phyloP scores from a whole-genome alignment of 2,329 filamentous ascomycete genomes.

The Fusarium gaditjirri region DNA sequence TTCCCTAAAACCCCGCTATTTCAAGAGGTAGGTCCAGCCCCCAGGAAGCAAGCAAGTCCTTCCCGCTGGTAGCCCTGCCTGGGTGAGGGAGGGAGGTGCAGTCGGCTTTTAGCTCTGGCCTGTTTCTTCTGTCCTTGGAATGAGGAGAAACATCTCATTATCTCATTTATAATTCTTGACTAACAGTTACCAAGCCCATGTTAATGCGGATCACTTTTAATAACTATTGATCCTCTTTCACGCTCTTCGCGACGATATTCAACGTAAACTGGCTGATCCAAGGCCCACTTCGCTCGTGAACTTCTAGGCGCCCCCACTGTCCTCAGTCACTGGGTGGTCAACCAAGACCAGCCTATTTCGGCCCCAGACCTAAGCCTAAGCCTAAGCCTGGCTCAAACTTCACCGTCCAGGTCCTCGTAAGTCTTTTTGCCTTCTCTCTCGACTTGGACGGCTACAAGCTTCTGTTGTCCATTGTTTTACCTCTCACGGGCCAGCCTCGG shows the following conservation, averaged over 20 bases:
- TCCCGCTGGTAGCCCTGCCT: background rate
- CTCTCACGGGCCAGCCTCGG: constrained; percentile 19
- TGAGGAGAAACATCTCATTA: background rate
- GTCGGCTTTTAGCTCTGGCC: background rate
- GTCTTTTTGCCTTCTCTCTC: constrained; percentile 32
- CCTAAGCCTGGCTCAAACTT: constrained; percentile 42
- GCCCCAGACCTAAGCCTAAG: constrained; percentile 37
- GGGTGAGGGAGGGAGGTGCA: background rate
- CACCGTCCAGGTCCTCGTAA: constrained; percentile 41
- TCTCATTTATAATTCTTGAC: background rate
- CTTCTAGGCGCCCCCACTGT: constrained; percentile 4
- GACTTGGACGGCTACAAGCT: constrained; percentile 18
- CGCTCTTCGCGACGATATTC: background rate
- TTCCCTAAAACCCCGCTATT: constrained; percentile 34
- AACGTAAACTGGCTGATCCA: constrained; percentile 30
- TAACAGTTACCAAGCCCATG: background rate
- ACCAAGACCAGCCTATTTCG: constrained; percentile 40
- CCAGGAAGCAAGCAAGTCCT: background rate
- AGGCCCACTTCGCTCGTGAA: constrained; percentile 22
- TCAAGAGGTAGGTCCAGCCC: background rate
- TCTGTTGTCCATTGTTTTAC: constrained; percentile 27
- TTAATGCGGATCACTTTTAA: background rate
- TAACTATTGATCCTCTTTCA: background rate
- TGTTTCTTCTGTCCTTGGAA: constrained; percentile 3
- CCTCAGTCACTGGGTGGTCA: constrained; percentile 18